Evolutionary conservation across 2,329 filamentous ascomycete species (phyloP).

Genomic region (Sporothrix brasiliensis): DNA sequence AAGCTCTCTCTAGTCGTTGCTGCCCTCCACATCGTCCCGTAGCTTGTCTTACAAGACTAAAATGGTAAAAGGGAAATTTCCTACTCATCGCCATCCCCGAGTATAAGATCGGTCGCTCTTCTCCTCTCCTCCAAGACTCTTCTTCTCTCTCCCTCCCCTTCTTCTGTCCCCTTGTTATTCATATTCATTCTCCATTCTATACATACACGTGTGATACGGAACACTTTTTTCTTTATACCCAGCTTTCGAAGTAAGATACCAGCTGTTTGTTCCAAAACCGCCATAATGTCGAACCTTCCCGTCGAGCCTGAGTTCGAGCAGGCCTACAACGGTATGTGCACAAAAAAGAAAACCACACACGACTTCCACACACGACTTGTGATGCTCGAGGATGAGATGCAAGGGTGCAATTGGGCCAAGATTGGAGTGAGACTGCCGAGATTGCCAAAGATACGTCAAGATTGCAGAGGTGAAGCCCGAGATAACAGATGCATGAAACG

Average conservation of each 20-base stretch:
- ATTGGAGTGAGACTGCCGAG: background rate
- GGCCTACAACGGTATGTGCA: slow-evolving; percentile 81
- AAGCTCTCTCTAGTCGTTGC: slow-evolving; percentile 14
- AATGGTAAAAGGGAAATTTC: background rate
- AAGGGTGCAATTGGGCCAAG: background rate
- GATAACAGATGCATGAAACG: slow-evolving; percentile 14
- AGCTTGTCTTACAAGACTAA: background rate
- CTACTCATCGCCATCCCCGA: slow-evolving; percentile 16
- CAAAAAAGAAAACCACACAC: background rate
- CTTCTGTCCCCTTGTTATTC: background rate
- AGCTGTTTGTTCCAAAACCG: slow-evolving; percentile 1
- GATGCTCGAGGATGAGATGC: background rate
- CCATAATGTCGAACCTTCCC: slow-evolving; percentile 78
- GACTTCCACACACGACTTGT: background rate
- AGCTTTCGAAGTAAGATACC: background rate
- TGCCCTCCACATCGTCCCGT: slow-evolving; percentile 16
- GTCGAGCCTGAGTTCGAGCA: slow-evolving; percentile 97
- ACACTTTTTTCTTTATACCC: background rate
- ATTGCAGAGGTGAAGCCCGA: background rate
- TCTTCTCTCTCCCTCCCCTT: slow-evolving; percentile 1
- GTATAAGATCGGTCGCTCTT: slow-evolving; percentile 30
- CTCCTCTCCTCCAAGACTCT: slow-evolving; percentile 11
- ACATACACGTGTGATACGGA: slow-evolving; percentile 5
- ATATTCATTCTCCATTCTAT: too few species aligned
- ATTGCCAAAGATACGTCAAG: slow-evolving; percentile 3